These are phyloP conservation scores for Arbutus unedo DNA, from an alignment of 148 eudicot genomes.

Conservation along the genomic window DNA sequence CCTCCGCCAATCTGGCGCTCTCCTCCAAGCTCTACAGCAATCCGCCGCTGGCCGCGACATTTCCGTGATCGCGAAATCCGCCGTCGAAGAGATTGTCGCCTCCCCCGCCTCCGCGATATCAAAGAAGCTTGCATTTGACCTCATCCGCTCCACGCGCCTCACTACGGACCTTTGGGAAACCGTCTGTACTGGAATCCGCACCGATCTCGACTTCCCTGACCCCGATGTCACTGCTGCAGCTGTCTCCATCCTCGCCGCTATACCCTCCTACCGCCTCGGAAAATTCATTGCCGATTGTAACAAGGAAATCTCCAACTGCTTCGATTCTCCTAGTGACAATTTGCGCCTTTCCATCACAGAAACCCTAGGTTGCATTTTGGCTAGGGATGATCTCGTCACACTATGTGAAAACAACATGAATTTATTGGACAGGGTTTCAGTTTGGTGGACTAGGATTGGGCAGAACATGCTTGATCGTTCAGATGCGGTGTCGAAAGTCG, in stretches of 20 bases:
- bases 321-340: slow-evolving; percentile 57
- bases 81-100: slow-evolving; percentile 91
- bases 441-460: slow-evolving; percentile 84
- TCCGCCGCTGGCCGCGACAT: slow-evolving; percentile 98
- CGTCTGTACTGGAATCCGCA: slow-evolving; percentile 55
- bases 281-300: slow-evolving; percentile 52
- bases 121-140: slow-evolving; percentile 89
- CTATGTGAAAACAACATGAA: slow-evolving; percentile 76
- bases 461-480: slow-evolving; percentile 70
- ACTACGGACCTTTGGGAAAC: slow-evolving; percentile 85
- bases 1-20: slow-evolving; percentile 90
- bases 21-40: slow-evolving; percentile 91
- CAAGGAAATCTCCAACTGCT: slow-evolving; percentile 57
- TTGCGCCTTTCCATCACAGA: slow-evolving; percentile 78
- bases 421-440: slow-evolving; percentile 67
- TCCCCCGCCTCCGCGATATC: slow-evolving; percentile 92
- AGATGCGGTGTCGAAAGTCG: slow-evolving; percentile 71
- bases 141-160: slow-evolving; percentile 82
- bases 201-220: slow-evolving; percentile 87
- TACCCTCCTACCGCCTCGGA: slow-evolving; percentile 68
- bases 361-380: slow-evolving; percentile 82
- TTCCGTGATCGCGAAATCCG: slow-evolving; percentile 80
- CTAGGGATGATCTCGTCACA: slow-evolving; percentile 78
- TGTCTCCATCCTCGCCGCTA: slow-evolving; percentile 77
- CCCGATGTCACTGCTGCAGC: slow-evolving; percentile 94